These are phyloP conservation scores for Cucurbita pepo DNA, from an alignment of 306 rosid genomes.

Conservation along the genomic window DNA sequence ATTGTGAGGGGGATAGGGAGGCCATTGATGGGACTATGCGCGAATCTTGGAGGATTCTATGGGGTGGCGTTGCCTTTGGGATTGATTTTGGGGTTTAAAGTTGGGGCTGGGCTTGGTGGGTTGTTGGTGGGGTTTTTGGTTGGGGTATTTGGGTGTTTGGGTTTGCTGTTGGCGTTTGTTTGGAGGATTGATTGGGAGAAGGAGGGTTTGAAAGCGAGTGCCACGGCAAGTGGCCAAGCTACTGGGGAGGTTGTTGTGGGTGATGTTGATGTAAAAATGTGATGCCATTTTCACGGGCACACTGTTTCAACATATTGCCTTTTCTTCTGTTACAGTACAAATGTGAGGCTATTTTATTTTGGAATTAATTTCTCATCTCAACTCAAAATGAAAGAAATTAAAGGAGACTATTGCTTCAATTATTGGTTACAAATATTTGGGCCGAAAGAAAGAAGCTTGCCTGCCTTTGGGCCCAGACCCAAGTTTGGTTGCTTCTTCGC, in stretches of 20 bases:
- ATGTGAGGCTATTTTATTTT: no score
- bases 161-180: conserved; percentile 27
- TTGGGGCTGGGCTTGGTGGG: conserved; percentile 44
- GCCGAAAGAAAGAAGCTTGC: background rate
- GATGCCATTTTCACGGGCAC: background rate
- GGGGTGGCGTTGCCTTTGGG: conserved; percentile 59
- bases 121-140: conserved; percentile 43
- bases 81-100: conserved; percentile 51
- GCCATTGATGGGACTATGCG: conserved; percentile 68
- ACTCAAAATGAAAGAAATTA: no score
- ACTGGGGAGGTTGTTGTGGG: background rate
- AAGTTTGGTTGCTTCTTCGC: background rate
- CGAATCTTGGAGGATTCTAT: conserved; percentile 67
- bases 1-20: conserved; percentile 63
- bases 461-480: background rate
- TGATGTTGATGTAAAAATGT: background rate
- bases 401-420: no score
- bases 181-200: conserved; percentile 40
- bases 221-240: conserved; percentile 5
- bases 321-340: no score
- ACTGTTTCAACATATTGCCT: background rate
- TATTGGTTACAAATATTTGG: background rate
- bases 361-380: no score
- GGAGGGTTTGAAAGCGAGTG: conserved; percentile 51
- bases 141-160: conserved; percentile 32